Evolutionary conservation across 164 flowering plant genomes (phyloP), one percentile per base, ranked within the genome.

Genomic region (Saururus chinensis): DNA sequence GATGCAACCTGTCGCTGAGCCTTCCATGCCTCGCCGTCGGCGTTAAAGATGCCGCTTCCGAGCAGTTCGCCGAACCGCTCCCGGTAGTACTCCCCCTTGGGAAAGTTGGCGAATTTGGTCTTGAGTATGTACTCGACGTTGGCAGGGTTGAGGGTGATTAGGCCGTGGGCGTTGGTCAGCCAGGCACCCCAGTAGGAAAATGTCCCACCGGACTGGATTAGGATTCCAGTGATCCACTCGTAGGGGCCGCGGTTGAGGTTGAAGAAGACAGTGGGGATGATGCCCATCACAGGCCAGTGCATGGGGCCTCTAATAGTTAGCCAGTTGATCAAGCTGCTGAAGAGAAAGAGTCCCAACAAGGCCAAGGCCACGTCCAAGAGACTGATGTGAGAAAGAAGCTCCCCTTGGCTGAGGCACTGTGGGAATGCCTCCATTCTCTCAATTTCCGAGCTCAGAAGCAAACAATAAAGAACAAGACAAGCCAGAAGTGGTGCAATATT

Each of bases 1-100:
- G 71, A 81, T 0, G 83, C 87, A 0, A 77, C 60, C 53, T 76
- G 68, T 14, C 96, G 59, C 62, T 88, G 92, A 16, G 64, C 70
- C 74, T 73, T 74, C 96, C 97, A 91, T 13, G 21, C 20, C 4
- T 80, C 82, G 2, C 72, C 83, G 40, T 91, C 97, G 12, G 79
- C 84, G 59, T 84, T 88, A 64, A 91, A 91, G 40, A 91, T 86
- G 8, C 96, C 97, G 45, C 73, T 71, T 0, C 96, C 93, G 11
- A 91, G 85, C 21, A 91, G 69, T 24, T 91, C 92, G 0, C 54
- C 11, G 35, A 91, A 79, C 35, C 84, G 68, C 63, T 86, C 86
- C 1, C 80, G 62, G 62, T 76, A 88, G 59, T 76, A 77, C 22
- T 69, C 67, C 0, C 96, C 96, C 67, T 91, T 91, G 0, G 96